These are phyloP conservation scores for Coemansia sp. DNA, from an alignment of 192 early-diverging fungal genomes.

Conservation along the genomic window DNA sequence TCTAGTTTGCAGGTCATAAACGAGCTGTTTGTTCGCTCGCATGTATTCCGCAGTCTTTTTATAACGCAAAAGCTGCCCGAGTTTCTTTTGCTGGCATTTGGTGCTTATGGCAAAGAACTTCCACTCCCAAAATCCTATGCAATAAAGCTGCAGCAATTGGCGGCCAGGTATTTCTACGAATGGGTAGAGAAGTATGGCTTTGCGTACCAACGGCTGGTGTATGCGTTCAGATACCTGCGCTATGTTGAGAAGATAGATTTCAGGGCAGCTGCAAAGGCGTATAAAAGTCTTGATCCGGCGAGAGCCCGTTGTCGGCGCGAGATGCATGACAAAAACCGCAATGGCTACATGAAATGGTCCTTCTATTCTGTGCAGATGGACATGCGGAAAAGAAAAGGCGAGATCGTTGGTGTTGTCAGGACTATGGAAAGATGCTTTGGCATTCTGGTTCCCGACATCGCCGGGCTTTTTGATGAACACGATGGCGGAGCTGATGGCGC, in stretches of 20 bases:
- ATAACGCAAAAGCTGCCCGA: slow-evolving; percentile 53
- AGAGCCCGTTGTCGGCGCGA: not conserved
- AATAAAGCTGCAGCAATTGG: slow-evolving; percentile 48
- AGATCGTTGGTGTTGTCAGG: slow-evolving; percentile 8
- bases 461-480: slow-evolving; percentile 17
- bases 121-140: slow-evolving; percentile 60
- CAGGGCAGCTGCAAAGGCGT: slow-evolving; percentile 9
- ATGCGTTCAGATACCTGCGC: slow-evolving; percentile 60
- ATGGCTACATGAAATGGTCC: slow-evolving; percentile 34
- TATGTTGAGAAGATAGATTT: slow-evolving; percentile 45
- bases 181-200: slow-evolving; percentile 62
- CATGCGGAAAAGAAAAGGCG: slow-evolving; percentile 5
- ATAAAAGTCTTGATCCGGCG: slow-evolving; percentile 21
- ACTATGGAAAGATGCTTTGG: slow-evolving; percentile 34
- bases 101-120: slow-evolving; percentile 56
- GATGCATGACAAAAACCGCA: slow-evolving; percentile 1
- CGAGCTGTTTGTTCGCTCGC: slow-evolving; percentile 65
- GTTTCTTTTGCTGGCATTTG: slow-evolving; percentile 58
- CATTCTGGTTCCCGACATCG: slow-evolving; percentile 44
- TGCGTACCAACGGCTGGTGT: slow-evolving; percentile 57
- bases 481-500: slow-evolving; percentile 5
- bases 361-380: slow-evolving; percentile 23
- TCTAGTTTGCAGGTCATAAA: slow-evolving; percentile 60
- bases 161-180: slow-evolving; percentile 54
- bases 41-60: slow-evolving; percentile 60